These are phyloP conservation scores for Diaporthe sp. DNA, from an alignment of 2,329 filamentous ascomycete species.

Conservation along the genomic window DNA sequence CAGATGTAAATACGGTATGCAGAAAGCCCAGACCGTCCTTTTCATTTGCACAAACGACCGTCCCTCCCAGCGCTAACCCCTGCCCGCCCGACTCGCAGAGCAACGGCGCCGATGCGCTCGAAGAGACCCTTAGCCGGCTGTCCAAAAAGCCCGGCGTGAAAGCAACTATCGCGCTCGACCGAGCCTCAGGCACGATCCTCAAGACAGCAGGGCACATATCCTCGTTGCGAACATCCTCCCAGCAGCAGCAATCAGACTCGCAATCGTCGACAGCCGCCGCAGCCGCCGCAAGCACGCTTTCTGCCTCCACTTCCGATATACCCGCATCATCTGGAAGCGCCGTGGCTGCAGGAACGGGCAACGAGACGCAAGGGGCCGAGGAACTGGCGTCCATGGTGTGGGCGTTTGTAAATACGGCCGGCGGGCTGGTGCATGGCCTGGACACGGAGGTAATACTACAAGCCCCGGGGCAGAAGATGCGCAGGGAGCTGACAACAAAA, in stretches of 20 bases:
- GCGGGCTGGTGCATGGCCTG: constrained; percentile 77
- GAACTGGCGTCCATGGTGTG: constrained; percentile 83
- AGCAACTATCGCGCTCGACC: constrained; percentile 81
- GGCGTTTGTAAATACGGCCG: constrained; percentile 79
- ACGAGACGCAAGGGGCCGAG: constrained; percentile 71
- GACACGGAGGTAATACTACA: constrained; percentile 71
- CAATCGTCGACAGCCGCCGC: constrained; percentile 30
- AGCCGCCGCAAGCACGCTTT: constrained; percentile 47
- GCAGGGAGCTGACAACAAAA: constrained; percentile 19
- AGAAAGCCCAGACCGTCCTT: not conserved
- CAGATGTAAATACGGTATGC: constrained; percentile 39
- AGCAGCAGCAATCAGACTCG: constrained; percentile 36
- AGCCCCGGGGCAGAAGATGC: not conserved
- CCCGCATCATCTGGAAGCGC: constrained; percentile 49
- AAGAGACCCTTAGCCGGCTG: constrained; percentile 75
- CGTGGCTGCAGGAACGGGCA: constrained; percentile 54
- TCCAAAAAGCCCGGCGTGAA: constrained; percentile 84
- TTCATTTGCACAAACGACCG: not conserved
- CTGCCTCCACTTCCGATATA: constrained; percentile 24
- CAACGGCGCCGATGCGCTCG: constrained; percentile 70
- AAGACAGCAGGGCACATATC: constrained; percentile 79
- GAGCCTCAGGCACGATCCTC: constrained; percentile 78
- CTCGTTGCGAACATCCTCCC: constrained; percentile 61
- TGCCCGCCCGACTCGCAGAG: constrained; percentile 46
- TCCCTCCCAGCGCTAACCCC: constrained; percentile 43